Conservation (phyloP, 2,329 filamentous ascomycete species). For the Magnaporthales sp. region DNA sequence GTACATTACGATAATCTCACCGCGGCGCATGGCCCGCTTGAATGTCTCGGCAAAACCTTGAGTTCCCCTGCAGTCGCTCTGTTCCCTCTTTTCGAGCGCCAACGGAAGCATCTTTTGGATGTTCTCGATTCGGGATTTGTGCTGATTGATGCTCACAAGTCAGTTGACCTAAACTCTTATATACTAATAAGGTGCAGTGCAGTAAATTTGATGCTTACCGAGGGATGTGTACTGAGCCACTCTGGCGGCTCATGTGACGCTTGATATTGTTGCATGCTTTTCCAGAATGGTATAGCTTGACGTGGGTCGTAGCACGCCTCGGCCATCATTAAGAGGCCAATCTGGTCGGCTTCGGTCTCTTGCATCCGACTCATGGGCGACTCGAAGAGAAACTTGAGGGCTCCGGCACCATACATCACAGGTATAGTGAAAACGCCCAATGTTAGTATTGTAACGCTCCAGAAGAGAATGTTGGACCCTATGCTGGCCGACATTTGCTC, state of each 20-base stretch:
- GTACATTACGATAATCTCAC: conserved; percentile 4
- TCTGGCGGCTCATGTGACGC: conserved; percentile 45
- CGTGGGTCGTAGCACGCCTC: conserved; percentile 68
- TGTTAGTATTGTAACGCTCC: conserved; percentile 41
- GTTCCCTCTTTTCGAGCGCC: conserved; percentile 42
- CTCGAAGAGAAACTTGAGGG: conserved; percentile 56
- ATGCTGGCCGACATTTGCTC: conserved; percentile 51
- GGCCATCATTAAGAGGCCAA: conserved; percentile 76
- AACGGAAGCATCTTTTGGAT: conserved; percentile 55
- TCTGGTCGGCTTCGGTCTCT: conserved; percentile 72
- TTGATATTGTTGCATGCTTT: conserved; percentile 44
- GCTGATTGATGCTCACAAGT: conserved; percentile 32
- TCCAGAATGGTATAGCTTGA: conserved; percentile 58
- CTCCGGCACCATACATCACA: conserved; percentile 19
- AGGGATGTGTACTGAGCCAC: conserved; percentile 70
- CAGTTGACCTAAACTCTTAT: background rate
- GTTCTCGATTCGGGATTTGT: conserved; percentile 54
- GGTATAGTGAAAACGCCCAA: conserved; percentile 46
- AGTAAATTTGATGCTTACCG: conserved; percentile 33
- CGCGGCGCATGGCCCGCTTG: conserved; percentile 31
- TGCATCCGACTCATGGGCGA: conserved; percentile 62
- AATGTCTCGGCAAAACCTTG: conserved; percentile 44
- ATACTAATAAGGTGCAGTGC: background rate
- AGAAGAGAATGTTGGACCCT: conserved; percentile 42
- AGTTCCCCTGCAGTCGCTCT: conserved; percentile 46